Evolutionary conservation across 2,329 filamentous ascomycete genomes (phyloP).

Genomic region (Scopulariopsis brevicaulis): DNA sequence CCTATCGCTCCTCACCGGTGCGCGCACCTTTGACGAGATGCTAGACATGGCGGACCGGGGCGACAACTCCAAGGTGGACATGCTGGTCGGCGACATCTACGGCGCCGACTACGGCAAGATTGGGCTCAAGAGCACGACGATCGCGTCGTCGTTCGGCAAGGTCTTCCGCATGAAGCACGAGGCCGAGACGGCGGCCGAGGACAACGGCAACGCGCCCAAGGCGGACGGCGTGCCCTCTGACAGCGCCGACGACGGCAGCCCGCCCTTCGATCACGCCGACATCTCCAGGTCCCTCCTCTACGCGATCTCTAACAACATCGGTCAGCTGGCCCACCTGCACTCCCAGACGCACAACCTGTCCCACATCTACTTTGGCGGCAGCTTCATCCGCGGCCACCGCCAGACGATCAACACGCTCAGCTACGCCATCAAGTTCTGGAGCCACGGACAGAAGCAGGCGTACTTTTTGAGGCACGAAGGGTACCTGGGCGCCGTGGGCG

Average conservation of each 20-base stretch:
- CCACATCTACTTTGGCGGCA: constrained; percentile 95
- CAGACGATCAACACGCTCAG: constrained; percentile 97
- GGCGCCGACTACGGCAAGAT: constrained; percentile 94
- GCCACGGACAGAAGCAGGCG: constrained; percentile 83
- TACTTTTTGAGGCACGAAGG: constrained; percentile 95
- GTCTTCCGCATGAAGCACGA: constrained; percentile 87
- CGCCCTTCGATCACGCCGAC: constrained; percentile 67
- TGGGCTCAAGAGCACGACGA: constrained; percentile 87
- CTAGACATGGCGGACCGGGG: constrained; percentile 79
- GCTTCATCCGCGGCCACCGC: constrained; percentile 88
- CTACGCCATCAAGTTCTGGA: constrained; percentile 98
- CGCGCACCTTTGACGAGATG: constrained; percentile 96
- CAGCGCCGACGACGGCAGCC: constrained; percentile 16
- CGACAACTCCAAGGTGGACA: constrained; percentile 88
- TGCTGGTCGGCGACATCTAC: constrained; percentile 97
- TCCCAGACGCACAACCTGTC: constrained; percentile 86
- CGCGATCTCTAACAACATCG: constrained; percentile 95
- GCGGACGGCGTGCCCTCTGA: background rate
- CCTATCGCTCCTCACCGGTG: constrained; percentile 83
- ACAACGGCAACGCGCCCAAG: constrained; percentile 31
- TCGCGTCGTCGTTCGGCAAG: constrained; percentile 93
- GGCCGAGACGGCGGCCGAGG: constrained; percentile 69
- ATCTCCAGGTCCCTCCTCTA: constrained; percentile 87
- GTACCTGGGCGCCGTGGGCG: constrained; percentile 86
- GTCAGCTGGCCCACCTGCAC: constrained; percentile 95